Percentiles rank a stretch among this genome's conserved stretches.
phyloP scores from a whole-genome alignment of 768 basidiomycete species.

The Strobilomyces confusus region DNA sequence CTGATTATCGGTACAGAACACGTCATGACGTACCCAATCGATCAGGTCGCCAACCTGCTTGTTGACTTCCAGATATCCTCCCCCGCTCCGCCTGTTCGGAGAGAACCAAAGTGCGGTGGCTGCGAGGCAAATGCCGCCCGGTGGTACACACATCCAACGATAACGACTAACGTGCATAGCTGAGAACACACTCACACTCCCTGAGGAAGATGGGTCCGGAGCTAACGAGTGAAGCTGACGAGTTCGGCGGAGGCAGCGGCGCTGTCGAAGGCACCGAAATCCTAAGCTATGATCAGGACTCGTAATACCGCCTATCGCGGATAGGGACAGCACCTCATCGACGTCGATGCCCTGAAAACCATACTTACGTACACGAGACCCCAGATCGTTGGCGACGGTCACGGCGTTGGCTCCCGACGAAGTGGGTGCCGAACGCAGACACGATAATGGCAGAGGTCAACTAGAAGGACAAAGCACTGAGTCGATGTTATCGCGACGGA shows the following conservation, averaged over 20 bases:
- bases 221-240: slow-evolving; percentile 25
- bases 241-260: slow-evolving; percentile 23
- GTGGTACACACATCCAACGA: too few relatives aligned
- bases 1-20: neutral
- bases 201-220: slow-evolving; percentile 28
- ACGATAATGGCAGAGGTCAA: too few relatives aligned
- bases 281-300: too few relatives aligned
- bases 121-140: slow-evolving; percentile 3
- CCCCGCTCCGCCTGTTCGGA: slow-evolving; percentile 30
- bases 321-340: too few relatives aligned
- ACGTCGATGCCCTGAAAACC: slow-evolving; percentile 48
- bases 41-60: slow-evolving; percentile 37
- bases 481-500: too few relatives aligned
- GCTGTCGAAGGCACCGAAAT: slow-evolving; percentile 35
- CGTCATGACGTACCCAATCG: slow-evolving; percentile 37
- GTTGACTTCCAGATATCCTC: slow-evolving; percentile 40
- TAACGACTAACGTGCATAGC: slow-evolving; percentile 31
- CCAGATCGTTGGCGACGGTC: slow-evolving; percentile 37
- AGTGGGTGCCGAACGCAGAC: slow-evolving; percentile 49
- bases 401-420: slow-evolving; percentile 35
- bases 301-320: too few relatives aligned
- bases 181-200: slow-evolving; percentile 31
- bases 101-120: slow-evolving; percentile 46
- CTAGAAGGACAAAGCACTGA: too few relatives aligned
- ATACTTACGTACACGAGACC: slow-evolving; percentile 42